Percentiles rank a stretch among this genome's conserved stretches.
phyloP scores from a whole-genome alignment of 1,139 yeast species.

The Sugiyamaella novakii region DNA sequence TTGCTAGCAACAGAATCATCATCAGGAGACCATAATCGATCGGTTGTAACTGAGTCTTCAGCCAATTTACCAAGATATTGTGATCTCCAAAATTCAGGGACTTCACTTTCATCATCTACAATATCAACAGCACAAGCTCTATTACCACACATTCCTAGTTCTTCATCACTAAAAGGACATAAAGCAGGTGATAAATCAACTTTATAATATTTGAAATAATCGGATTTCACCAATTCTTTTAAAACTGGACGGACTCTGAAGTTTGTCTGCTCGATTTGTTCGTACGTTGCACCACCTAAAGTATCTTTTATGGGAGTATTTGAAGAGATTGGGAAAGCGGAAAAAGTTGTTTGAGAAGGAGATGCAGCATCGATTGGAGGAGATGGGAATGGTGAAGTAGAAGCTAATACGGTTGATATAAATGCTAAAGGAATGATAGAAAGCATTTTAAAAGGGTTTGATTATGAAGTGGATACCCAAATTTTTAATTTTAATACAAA shows the following conservation, averaged over 20 bases:
- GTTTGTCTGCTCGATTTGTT: slow-evolving; percentile 56
- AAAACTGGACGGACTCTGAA: slow-evolving; percentile 55
- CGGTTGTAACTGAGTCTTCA: slow-evolving; percentile 47
- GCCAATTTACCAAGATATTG: slow-evolving; percentile 67
- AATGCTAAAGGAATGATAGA: not conserved
- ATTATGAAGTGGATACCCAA: not conserved
- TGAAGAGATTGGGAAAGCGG: slow-evolving; percentile 7
- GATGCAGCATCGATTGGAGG: slow-evolving; percentile 9
- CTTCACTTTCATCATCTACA: slow-evolving; percentile 53
- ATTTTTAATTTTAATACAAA: too few species aligned
- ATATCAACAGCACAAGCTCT: slow-evolving; percentile 93
- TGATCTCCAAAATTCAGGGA: slow-evolving; percentile 75
- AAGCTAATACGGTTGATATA: slow-evolving; percentile 1
- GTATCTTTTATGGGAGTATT: slow-evolving; percentile 40
- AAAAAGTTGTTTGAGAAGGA: slow-evolving; percentile 18
- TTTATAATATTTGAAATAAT: slow-evolving; percentile 76
- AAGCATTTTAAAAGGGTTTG: not conserved
- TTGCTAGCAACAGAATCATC: slow-evolving; percentile 21
- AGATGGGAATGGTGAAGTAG: slow-evolving; percentile 17
- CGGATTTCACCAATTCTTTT: slow-evolving; percentile 51
- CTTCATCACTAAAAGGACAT: slow-evolving; percentile 88
- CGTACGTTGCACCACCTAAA: slow-evolving; percentile 54
- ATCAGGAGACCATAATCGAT: slow-evolving; percentile 32
- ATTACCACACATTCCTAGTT: slow-evolving; percentile 83
- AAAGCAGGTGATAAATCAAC: slow-evolving; percentile 75